Evolutionary conservation across 768 basidiomycete species (phyloP).

Genomic region (Boletus insuetus): DNA sequence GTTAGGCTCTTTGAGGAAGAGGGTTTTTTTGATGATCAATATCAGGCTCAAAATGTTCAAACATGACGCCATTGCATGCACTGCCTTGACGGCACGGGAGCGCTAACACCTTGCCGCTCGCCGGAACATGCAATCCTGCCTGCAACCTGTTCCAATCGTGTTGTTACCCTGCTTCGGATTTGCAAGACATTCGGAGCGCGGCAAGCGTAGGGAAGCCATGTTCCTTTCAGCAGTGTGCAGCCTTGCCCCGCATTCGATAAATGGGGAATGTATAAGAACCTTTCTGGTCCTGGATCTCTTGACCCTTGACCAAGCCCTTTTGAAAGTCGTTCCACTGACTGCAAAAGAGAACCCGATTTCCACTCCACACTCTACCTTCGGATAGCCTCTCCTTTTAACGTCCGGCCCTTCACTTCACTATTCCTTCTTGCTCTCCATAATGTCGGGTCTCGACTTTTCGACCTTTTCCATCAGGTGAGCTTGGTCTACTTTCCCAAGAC

Average conservation of each 20-base stretch:
- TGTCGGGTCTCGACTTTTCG: conserved; percentile 27
- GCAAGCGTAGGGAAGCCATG: conserved; percentile 30
- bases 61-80: conserved; percentile 27
- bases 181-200: conserved; percentile 27
- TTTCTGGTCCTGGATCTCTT: conserved; percentile 22
- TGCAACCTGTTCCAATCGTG: conserved; percentile 32
- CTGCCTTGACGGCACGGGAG: conserved; percentile 27
- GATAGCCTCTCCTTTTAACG: conserved; percentile 5
- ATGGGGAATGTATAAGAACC: conserved; percentile 28
- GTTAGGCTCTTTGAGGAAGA: conserved; percentile 33
- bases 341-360: conserved; percentile 20
- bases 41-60: conserved; percentile 15
- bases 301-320: conserved; percentile 27
- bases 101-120: conserved; percentile 25
- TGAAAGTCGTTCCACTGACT: conserved; percentile 18
- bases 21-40: conserved; percentile 30
- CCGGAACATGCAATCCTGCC: conserved; percentile 30
- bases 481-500: not conserved
- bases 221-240: conserved; percentile 19
- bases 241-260: conserved; percentile 23
- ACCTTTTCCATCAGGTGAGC: conserved; percentile 28
- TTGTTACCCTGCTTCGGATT: conserved; percentile 33
- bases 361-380: conserved; percentile 6
- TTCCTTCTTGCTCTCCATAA: conserved; percentile 3
- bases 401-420: conserved; percentile 1